Evolutionary conservation across 306 rosid species (phyloP).

Genomic region (Dalbergia cultrata): DNA sequence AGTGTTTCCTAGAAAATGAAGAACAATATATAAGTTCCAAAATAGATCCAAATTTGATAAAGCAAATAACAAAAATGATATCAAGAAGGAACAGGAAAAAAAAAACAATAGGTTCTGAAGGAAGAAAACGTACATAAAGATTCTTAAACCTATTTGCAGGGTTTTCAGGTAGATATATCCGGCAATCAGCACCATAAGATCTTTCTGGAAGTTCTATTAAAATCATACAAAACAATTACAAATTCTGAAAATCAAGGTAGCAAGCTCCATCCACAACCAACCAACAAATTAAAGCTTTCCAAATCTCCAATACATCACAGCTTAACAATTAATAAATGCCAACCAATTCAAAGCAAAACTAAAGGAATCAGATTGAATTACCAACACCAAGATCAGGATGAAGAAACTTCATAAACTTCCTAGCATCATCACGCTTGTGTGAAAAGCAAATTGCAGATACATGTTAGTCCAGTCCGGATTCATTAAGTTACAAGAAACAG

Average conservation of each 20-base stretch:
- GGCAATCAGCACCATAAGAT: constrained; percentile 97
- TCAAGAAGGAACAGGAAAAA: constrained; percentile 30
- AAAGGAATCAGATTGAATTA: constrained; percentile 55
- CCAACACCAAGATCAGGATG: constrained; percentile 99
- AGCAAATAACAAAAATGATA: constrained; percentile 14
- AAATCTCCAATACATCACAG: too few species aligned
- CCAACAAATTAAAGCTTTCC: constrained; percentile 21
- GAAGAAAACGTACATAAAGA: constrained; percentile 97
- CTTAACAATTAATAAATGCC: constrained; percentile 36
- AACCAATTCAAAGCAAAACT: constrained; percentile 24
- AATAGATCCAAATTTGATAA: constrained; percentile 34
- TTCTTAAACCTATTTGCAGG: constrained; percentile 96
- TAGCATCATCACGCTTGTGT: constrained; percentile 95
- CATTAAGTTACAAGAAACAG: constrained; percentile 32
- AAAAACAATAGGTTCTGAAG: constrained; percentile 50
- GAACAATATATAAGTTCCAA: constrained; percentile 30
- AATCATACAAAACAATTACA: constrained; percentile 45
- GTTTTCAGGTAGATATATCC: constrained; percentile 89
- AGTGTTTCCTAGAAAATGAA: constrained; percentile 75
- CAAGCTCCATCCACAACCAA: constrained; percentile 1
- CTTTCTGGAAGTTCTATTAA: constrained; percentile 94
- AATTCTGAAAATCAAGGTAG: constrained; percentile 11
- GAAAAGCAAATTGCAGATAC: constrained; percentile 38
- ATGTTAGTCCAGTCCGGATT: constrained; percentile 40
- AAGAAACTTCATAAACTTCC: constrained; percentile 98